phyloP scores from a whole-genome alignment of 2,329 filamentous ascomycete genomes.

The Pyrenochaeta sp. region DNA sequence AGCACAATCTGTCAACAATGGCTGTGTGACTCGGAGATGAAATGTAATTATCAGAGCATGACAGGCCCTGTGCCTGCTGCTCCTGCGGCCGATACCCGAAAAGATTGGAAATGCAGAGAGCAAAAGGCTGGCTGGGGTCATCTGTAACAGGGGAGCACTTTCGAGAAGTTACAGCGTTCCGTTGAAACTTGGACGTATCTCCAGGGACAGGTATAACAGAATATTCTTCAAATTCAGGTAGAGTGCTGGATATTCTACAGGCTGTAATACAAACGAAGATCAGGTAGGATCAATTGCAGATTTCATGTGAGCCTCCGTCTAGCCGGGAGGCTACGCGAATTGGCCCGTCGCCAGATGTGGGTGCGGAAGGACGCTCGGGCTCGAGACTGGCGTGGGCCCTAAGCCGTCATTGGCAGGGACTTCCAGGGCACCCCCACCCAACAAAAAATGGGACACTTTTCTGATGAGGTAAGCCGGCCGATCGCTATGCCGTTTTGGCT shows the following conservation, averaged over 20 bases:
- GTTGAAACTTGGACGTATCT: conserved; percentile 6
- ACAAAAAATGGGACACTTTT: too few relatives aligned
- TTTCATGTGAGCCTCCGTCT: conserved; percentile 9
- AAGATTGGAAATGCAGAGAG: background rate
- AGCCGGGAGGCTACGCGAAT: conserved; percentile 20
- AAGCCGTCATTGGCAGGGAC: conserved; percentile 5
- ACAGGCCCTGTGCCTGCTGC: conserved; percentile 8
- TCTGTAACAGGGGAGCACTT: conserved; percentile 12
- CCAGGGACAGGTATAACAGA: background rate
- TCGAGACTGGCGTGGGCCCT: conserved; percentile 10
- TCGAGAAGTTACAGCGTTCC: conserved; percentile 1
- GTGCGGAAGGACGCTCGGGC: conserved; percentile 8
- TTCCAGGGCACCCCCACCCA: too few relatives aligned
- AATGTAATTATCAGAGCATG: conserved; percentile 9
- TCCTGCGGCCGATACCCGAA: conserved; percentile 2
- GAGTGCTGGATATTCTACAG: conserved; percentile 1
- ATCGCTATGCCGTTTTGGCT: too few relatives aligned
- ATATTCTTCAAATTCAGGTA: background rate
- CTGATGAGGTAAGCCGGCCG: too few relatives aligned
- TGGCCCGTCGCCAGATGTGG: conserved; percentile 11
- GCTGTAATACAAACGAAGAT: background rate
- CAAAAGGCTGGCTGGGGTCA: conserved; percentile 4
- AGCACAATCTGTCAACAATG: conserved; percentile 10
- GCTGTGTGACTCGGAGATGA: conserved; percentile 36
- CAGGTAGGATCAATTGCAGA: background rate